phyloP scores from a whole-genome alignment of 1,284 basidiomycete genomes.

The Cryptococcus sp. region DNA sequence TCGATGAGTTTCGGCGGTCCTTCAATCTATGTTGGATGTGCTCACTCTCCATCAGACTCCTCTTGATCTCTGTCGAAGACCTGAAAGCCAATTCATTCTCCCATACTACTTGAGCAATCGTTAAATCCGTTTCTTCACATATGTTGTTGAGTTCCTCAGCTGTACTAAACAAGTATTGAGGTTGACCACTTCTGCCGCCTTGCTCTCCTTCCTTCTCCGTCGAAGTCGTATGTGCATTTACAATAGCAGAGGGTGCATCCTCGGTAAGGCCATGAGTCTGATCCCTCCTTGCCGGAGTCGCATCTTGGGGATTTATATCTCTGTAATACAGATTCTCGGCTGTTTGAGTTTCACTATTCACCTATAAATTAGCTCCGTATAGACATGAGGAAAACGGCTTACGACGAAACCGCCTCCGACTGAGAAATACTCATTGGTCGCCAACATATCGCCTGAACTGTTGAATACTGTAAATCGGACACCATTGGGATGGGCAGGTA shows the following conservation, averaged over 20 bases:
- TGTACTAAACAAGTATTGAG: slow-evolving; percentile 54
- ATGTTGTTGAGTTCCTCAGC: slow-evolving; percentile 24
- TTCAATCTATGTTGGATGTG: not conserved
- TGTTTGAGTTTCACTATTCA: slow-evolving; percentile 55
- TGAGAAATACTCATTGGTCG: slow-evolving; percentile 87
- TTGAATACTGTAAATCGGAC: slow-evolving; percentile 88
- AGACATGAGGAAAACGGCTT: not conserved
- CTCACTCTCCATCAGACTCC: slow-evolving; percentile 55
- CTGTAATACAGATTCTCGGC: slow-evolving; percentile 94
- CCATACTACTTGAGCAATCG: slow-evolving; percentile 82
- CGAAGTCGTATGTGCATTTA: not conserved
- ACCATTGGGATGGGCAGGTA: slow-evolving; percentile 64
- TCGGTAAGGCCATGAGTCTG: slow-evolving; percentile 56
- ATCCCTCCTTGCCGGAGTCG: slow-evolving; percentile 71
- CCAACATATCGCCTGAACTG: slow-evolving; percentile 74
- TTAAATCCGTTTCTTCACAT: slow-evolving; percentile 58
- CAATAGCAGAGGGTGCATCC: not conserved
- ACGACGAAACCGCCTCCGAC: slow-evolving; percentile 84
- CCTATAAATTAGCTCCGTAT: slow-evolving; percentile 3
- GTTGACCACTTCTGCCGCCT: slow-evolving; percentile 52
- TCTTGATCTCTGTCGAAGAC: slow-evolving; percentile 68
- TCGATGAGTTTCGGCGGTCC: slow-evolving; percentile 60
- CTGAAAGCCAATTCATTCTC: slow-evolving; percentile 86
- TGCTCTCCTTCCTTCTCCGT: not conserved
- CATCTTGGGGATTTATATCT: slow-evolving; percentile 77